Base-by-base conservation (phyloP, 1,284 basidiomycete genomes). In the Rugosomyces carneus region DNA sequence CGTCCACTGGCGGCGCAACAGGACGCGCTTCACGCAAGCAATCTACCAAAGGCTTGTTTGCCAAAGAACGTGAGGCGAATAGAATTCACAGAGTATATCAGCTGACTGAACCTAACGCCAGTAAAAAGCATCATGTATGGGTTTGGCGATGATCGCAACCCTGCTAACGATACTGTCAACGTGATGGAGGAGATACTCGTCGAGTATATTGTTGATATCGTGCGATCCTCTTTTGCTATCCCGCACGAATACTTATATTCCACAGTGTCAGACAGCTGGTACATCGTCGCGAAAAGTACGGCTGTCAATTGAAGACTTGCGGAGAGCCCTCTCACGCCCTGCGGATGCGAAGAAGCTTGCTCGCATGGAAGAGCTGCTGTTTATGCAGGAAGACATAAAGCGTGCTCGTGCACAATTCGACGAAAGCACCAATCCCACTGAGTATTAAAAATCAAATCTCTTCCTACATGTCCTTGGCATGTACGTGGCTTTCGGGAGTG, bases 121-220 rank as follows among this genome's bases (percentile, higher is more conserved):
- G 90, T 95, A 48, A 81, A 85, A 52, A 86, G 79, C 48, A 71
- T 95, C 44, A 94, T 95, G 92, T 95, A 93, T 59, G 91, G 89
- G n/a, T 96, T 93, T 61, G 93, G 93, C 15, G 93, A 96, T 60
- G 89, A 91, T 59, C 77, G 87, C 15, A 87, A 91, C 54, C 89
- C 92, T 0, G 81, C 88, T 6, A 84, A 80, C 38, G 93, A 95
- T 55, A 86, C 88, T 0, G 86, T 94, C 23, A 84, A 82, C 57
- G 86, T 96, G 23, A 89, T 96, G 84, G 93, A 96, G 62, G 93
- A 95, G 61, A 93, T 96, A 52, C 70, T 94, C 34, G 80, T 94
- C 37, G 90, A 94, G 61, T 94, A 92, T 57, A 89, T 96, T 53
- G 81, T 83, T 26, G 92, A 95, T 57, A 76, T 96, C 37, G 92